Evolutionary conservation across 2,329 filamentous ascomycete genomes (phyloP), one percentile per base, ranked within the genome.

Genomic region (Talaromyces islandicus): DNA sequence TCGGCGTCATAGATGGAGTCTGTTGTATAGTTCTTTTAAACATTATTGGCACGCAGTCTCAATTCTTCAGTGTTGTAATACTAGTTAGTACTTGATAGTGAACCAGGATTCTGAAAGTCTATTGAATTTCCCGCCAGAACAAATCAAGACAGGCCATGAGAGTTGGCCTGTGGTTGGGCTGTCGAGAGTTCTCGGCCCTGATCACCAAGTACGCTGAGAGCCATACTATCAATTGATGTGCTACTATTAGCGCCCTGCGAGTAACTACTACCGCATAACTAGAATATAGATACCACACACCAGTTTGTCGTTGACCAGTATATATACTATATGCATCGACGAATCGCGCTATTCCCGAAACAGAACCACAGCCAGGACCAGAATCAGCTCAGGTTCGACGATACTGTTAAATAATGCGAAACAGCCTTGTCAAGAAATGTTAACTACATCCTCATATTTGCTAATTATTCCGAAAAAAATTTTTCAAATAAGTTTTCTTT

Each of bases 1-100:
- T 54, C 41, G 55, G 55, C 59, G 55, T 61, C 14, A 43, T 57
- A 54, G 41, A 58, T 14, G 24, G 56, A 38, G 56, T 29, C 17
- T n/a, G 14, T 29, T 27, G 14, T 29, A 29, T 24, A 46, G 41
- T 21, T 46, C 19, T 9, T 35, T 14, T 21, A 10, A 46, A 24
- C 21, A 46, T 46, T 12, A 46, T 46, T 24, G 11, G 19, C 43
- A 46, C 19, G 19, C 43, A 46, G n/a, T 46, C 3, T 46, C 11
- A 7, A 4, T 24, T 46, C 17, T 38, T 38, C 35, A 7, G 7
- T n/a, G 35, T n/a, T 38, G 35, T 38, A 38, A 38, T 38, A 35
- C 12, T 17, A 35, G 32, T 35, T 17, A 3, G 25, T 27, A 4
- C 32, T 14, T 12, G 12, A 35, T 35, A 35, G 12, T 35, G 14